phyloP scores from a whole-genome alignment of 78 protist species.

The Dictyostelium purpureum region DNA sequence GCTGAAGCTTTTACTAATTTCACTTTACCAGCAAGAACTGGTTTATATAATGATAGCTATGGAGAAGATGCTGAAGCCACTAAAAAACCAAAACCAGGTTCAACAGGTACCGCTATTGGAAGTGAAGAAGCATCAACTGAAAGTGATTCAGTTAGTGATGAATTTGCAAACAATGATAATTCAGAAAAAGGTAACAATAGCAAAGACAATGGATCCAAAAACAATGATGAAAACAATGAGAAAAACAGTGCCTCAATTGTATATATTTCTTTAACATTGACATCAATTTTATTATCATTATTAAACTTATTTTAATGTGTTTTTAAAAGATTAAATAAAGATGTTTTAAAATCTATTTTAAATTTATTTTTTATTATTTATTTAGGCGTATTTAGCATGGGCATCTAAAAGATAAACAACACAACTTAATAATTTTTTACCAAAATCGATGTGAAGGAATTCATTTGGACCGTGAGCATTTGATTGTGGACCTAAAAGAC shows the following conservation, averaged over 20 bases:
- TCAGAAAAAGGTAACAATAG: neutral
- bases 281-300: no score
- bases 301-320: no score
- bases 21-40: neutral
- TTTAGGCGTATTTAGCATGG: constrained; percentile 15
- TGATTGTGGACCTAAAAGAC: constrained; percentile 86
- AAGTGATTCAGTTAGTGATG: neutral
- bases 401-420: constrained; percentile 76
- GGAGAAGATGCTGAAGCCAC: neutral
- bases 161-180: neutral
- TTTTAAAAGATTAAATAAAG: no score
- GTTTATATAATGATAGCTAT: neutral
- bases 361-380: neutral
- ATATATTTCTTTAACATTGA: no score
- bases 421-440: constrained; percentile 57
- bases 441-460: constrained; percentile 76
- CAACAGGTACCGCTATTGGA: neutral
- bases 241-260: no score
- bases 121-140: neutral
- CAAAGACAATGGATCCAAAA: no score
- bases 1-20: neutral
- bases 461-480: constrained; percentile 90
- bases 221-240: no score
- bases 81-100: neutral
- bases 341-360: no score